phyloP scores from a whole-genome alignment of 768 basidiomycete species.

The Saitozyma sp. region DNA sequence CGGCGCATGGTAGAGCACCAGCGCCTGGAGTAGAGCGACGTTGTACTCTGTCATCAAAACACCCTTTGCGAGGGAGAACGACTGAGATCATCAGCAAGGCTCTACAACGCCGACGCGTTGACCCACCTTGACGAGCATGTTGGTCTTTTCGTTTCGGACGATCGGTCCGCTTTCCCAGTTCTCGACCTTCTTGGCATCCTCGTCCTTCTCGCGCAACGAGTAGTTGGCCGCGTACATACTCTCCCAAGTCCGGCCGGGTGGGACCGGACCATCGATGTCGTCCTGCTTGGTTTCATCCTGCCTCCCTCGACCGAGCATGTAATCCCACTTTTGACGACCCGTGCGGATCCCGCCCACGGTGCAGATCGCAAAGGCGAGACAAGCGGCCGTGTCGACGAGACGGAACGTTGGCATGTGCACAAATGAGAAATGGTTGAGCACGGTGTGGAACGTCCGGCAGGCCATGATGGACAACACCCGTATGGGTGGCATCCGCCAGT shows the following conservation, averaged over 20 bases:
- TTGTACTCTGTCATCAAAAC: constrained; percentile 52
- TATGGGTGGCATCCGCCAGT: constrained; percentile 52
- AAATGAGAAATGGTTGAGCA: constrained; percentile 53
- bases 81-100: constrained; percentile 19
- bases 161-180: constrained; percentile 36
- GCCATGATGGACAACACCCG: constrained; percentile 51
- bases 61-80: constrained; percentile 49
- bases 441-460: constrained; percentile 47
- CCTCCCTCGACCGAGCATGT: background rate
- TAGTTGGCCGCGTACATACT: constrained; percentile 33
- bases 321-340: background rate
- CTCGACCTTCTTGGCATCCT: constrained; percentile 26
- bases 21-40: constrained; percentile 42
- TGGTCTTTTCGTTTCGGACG: constrained; percentile 52
- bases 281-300: background rate
- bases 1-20: constrained; percentile 48
- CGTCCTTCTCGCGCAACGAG: constrained; percentile 7
- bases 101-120: background rate
- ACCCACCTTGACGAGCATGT: constrained; percentile 52
- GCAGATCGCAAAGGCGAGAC: constrained; percentile 54
- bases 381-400: constrained; percentile 48
- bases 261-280: constrained; percentile 30
- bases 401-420: constrained; percentile 54
- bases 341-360: constrained; percentile 45
- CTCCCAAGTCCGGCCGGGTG: constrained; percentile 28